phyloP scores from a whole-genome alignment of 257 asterid genomes.

The Nyctanthes arbortristis region DNA sequence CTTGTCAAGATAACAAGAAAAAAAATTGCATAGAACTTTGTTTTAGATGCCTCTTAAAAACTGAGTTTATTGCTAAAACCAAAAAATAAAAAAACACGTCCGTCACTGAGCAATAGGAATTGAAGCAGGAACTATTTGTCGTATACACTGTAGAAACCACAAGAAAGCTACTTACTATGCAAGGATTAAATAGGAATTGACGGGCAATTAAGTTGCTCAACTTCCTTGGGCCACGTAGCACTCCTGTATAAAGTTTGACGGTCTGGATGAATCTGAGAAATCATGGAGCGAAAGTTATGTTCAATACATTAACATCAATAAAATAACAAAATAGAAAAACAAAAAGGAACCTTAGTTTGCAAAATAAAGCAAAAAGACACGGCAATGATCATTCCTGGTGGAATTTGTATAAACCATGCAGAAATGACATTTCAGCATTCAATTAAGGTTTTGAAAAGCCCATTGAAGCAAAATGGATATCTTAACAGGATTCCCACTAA shows the following conservation, averaged over 20 bases:
- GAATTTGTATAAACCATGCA: background rate
- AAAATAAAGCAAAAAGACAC: too few relatives aligned
- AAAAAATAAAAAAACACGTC: too few relatives aligned
- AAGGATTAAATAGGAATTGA: conserved; percentile 67
- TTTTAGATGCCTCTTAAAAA: too few relatives aligned
- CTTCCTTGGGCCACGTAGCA: conserved; percentile 99
- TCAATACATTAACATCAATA: background rate
- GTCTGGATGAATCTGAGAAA: conserved; percentile 88
- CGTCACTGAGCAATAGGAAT: too few relatives aligned
- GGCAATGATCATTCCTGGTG: background rate
- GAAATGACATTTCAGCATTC: background rate
- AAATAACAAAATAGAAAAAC: background rate
- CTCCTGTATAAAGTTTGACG: conserved; percentile 99
- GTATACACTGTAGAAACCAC: background rate
- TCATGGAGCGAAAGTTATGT: background rate
- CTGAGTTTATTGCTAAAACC: too few relatives aligned
- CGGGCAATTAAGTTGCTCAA: conserved; percentile 94
- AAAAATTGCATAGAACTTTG: too few relatives aligned
- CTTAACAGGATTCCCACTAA: background rate
- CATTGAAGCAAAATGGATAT: background rate
- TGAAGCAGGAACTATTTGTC: background rate
- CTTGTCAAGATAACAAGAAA: too few relatives aligned
- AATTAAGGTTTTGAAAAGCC: background rate
- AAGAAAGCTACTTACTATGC: conserved; percentile 56
- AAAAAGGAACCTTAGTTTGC: background rate